Percentiles rank a stretch among this genome's conserved stretches.
Evolutionary conservation across 2,329 filamentous ascomycete genomes (phyloP).

Genomic region (Chrysoporthe deuterocubensis): DNA sequence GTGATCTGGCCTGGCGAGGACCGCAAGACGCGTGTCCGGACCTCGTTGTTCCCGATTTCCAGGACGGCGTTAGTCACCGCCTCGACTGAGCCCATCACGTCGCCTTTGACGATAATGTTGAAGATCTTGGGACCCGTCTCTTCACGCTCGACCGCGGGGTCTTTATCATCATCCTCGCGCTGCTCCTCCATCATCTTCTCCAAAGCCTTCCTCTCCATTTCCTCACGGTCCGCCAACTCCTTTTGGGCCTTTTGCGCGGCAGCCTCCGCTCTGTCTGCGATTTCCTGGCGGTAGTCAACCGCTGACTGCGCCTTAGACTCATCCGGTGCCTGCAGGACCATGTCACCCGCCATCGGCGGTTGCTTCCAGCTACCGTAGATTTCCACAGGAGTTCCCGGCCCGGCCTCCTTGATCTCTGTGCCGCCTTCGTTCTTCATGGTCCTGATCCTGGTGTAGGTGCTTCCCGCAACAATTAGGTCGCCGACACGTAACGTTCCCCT

Average conservation of each 20-base stretch:
- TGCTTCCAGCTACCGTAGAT: conserved; percentile 88
- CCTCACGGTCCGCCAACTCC: conserved; percentile 65
- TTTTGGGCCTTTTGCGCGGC: conserved; percentile 81
- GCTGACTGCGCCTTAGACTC: conserved; percentile 81
- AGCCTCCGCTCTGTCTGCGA: conserved; percentile 71
- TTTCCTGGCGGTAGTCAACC: conserved; percentile 74
- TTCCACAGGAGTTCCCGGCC: conserved; percentile 88
- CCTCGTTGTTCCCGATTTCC: conserved; percentile 82
- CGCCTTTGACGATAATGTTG: conserved; percentile 87
- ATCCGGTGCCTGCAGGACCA: conserved; percentile 79
- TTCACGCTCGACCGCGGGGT: conserved; percentile 37
- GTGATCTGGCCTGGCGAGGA: conserved; percentile 77
- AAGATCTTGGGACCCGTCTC: conserved; percentile 57
- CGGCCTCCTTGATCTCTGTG: conserved; percentile 69
- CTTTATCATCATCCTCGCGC: conserved; percentile 41
- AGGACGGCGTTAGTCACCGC: conserved; percentile 79
- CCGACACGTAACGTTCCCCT: conserved; percentile 82
- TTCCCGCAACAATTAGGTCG: conserved; percentile 84
- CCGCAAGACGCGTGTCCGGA: conserved; percentile 75
- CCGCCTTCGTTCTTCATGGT: conserved; percentile 85
- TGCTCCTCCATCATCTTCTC: conserved; percentile 42
- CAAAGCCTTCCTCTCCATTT: conserved; percentile 48
- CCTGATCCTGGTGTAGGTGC: conserved; percentile 85
- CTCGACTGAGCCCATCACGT: conserved; percentile 93
- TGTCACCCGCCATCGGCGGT: conserved; percentile 79